Evolutionary conservation across 768 basidiomycete species (phyloP).

Genomic region (Xanthoconium purpureum): DNA sequence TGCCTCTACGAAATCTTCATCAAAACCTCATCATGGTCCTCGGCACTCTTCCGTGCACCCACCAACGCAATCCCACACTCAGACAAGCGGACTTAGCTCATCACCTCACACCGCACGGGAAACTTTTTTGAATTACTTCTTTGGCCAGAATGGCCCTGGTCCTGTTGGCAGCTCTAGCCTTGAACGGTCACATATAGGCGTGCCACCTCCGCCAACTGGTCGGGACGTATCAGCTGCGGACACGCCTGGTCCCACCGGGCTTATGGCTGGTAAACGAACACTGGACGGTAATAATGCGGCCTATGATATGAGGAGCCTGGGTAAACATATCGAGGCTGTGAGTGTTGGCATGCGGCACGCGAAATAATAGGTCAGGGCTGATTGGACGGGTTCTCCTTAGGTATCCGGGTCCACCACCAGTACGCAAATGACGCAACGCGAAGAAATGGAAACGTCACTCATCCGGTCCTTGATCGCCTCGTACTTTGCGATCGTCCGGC

Average conservation of each 20-base stretch:
- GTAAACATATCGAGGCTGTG: constrained; percentile 96
- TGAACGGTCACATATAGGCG: constrained; percentile 33
- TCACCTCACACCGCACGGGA: constrained; percentile 69
- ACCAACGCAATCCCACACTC: constrained; percentile 33
- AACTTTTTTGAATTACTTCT: constrained; percentile 96
- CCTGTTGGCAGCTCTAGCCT: constrained; percentile 58
- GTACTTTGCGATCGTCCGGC: constrained; percentile 94
- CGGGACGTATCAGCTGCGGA: constrained; percentile 62
- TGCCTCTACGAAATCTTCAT: constrained; percentile 27
- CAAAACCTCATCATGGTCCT: constrained; percentile 30
- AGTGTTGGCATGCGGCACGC: constrained; percentile 34
- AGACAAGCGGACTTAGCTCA: constrained; percentile 32
- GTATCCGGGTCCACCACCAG: constrained; percentile 59
- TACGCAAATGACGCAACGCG: constrained; percentile 65
- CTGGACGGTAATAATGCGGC: constrained; percentile 80
- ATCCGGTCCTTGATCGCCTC: constrained; percentile 94
- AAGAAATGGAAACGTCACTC: constrained; percentile 95
- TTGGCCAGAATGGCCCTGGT: constrained; percentile 85
- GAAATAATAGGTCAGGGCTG: constrained; percentile 10
- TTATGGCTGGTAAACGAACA: constrained; percentile 63
- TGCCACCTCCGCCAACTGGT: constrained; percentile 49
- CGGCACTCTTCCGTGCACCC: constrained; percentile 32
- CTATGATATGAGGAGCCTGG: constrained; percentile 98
- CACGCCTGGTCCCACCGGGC: constrained; percentile 48
- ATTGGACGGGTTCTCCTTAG: constrained; percentile 30